Evolutionary conservation across 768 basidiomycete genomes (phyloP), one percentile per base, ranked within the genome.

Genomic region (Tylopilus plumbeoviolaceoides): DNA sequence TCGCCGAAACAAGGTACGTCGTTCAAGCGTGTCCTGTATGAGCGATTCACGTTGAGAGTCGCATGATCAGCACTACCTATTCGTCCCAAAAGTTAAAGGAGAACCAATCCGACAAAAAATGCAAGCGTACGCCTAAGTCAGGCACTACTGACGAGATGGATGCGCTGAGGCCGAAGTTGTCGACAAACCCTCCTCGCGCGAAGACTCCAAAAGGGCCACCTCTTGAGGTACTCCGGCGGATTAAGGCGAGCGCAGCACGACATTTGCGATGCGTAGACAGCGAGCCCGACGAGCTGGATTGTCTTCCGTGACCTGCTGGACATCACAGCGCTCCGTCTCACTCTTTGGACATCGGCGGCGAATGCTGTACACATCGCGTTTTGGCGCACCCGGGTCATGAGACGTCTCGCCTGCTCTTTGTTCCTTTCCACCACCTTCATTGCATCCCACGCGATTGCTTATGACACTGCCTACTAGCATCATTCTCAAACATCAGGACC

Each of bases 231-330:
- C 66, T 76, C 8, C 67, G 68, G 36, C 69, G 73, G 46, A 67
- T 76, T 28, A 70, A 63, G 46, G 66, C 71, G 14, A 66, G 71
- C 27, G 62, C 62, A 1, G 58, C 50, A 12, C 59, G 60, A 33
- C 47, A 60, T 47, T 38, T 56, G 12, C 51, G 45, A n/a, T 46
- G 53, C 31, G 50, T 51, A 7, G 62, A 70, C 28, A 68, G 70
- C 51, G 77, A 75, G 48, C 71, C 75, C 7, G 77, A 78, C 51
- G 75, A 75, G 27, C 67, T 78, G 43, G 76, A 78, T 54, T 78
- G 76, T 55, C 64, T 78, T 33, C 72, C 74, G 30, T 76, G 63
- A 77, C 15, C 14, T 6, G 21, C 15, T 3, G 38, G 38, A 39
- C 1, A 7, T 9, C 18, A 39, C 1, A 20, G 23, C n/a, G 7